Evolutionary conservation across 108 stramenopile species (phyloP), one percentile per base, ranked within the genome.

Genomic region (Seminavis robusta): DNA sequence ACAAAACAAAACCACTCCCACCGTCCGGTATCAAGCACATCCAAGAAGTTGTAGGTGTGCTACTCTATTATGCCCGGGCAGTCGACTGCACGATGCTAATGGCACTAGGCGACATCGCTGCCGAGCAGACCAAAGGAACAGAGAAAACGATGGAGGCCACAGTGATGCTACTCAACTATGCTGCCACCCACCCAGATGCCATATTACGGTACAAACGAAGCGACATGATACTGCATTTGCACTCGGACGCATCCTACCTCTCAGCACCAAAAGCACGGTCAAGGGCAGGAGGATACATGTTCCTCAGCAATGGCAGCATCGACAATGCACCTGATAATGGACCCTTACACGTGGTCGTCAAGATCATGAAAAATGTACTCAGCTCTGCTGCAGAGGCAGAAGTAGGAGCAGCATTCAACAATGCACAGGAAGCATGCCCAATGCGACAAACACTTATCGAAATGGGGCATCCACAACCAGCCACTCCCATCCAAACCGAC

Each of bases 181-280:
- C 42, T 10, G 71, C 78, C 26, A 61, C 71, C 13, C 70, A 81
- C 47, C 74, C 67, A 9, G 37, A 70, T 38, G 73, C 80, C 46
- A 65, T 47, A 0, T 16, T 74, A 13, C 62, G 65, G 11, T 76
- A 24, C 77, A 61, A 55, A 13, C 33, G 36, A 40, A 71, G 71
- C 31, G 70, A 68, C 44, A 73, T 79, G 77, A 2, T 65, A 11
- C 63, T 76, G 0, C 20, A 42, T 21, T 52, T 76, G 49, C 42
- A 67, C 37, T 33, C 30, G 23, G 67, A 76, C 44, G 67, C 63
- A 27, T 52, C 63, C 15, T 74, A 77, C 41, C 59, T 82, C 6
- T 28, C 33, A 39, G 69, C 25, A 31, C 5, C 68, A 1, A 42
- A 61, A 40, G 67, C 80, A 11, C 44, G 74, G 25, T 58, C 48